A percentile compares a stretch with the other conserved stretches of the same genome.
These are phyloP conservation scores for Apocynum venetum DNA, from an alignment of 257 asterid species.

Conservation along the genomic window DNA sequence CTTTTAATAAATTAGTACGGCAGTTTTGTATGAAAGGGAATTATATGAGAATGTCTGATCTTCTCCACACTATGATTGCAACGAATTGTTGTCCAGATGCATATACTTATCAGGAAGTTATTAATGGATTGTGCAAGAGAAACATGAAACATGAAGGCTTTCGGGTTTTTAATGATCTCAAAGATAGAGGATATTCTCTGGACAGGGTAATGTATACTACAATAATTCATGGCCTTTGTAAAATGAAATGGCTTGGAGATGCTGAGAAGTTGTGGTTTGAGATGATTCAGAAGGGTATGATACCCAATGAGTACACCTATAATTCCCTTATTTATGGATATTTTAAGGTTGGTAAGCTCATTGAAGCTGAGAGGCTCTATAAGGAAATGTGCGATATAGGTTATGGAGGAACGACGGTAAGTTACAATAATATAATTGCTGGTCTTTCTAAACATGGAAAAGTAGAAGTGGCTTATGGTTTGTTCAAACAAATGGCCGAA, in stretches of 20 bases:
- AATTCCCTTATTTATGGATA: slow-evolving; percentile 51
- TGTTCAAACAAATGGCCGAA: slow-evolving; percentile 48
- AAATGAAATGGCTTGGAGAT: slow-evolving; percentile 42
- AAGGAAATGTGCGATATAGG: slow-evolving; percentile 58
- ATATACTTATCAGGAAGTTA: slow-evolving; percentile 58
- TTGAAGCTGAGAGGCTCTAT: slow-evolving; percentile 60
- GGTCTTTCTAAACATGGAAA: slow-evolving; percentile 53
- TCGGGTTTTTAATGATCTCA: slow-evolving; percentile 56
- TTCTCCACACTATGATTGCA: slow-evolving; percentile 63
- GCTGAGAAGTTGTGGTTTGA: slow-evolving; percentile 66
- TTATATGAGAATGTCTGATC: slow-evolving; percentile 49
- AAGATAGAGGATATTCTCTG: slow-evolving; percentile 64
- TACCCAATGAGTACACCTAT: slow-evolving; percentile 55
- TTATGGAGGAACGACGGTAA: slow-evolving; percentile 36
- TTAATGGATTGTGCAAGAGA: slow-evolving; percentile 46
- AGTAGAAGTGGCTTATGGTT: slow-evolving; percentile 44
- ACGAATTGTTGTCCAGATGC: slow-evolving; percentile 46
- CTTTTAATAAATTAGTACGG: slow-evolving; percentile 44
- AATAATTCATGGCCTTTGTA: slow-evolving; percentile 57
- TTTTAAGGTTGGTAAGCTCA: slow-evolving; percentile 36
- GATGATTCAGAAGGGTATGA: slow-evolving; percentile 53
- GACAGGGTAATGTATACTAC: slow-evolving; percentile 67
- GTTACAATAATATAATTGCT: slow-evolving; percentile 53
- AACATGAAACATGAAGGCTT: slow-evolving; percentile 46
- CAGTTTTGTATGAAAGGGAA: slow-evolving; percentile 39